A percentile compares a stretch with the other conserved stretches of the same genome.
Conservation (phyloP, 345 rosid species). For the Salix dunnii region DNA sequence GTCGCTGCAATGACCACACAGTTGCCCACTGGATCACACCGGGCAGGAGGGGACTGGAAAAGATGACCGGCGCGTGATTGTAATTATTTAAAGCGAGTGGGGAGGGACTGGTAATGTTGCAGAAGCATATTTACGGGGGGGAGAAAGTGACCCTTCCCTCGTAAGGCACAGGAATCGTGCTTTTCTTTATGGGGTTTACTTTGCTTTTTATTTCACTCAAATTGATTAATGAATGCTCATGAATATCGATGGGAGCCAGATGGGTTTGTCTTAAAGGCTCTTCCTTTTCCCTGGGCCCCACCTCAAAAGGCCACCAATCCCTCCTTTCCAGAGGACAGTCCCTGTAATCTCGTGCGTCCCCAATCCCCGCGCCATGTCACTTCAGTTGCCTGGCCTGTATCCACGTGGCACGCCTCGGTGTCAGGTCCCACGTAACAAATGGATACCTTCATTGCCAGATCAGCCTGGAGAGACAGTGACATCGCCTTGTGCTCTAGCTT, state of each 20-base stretch:
- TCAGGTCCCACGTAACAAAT: constrained; percentile 14
- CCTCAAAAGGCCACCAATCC: constrained; percentile 1
- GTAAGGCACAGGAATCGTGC: constrained; percentile 56
- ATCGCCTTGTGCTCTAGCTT: constrained; percentile 3
- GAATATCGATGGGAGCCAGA: constrained; percentile 41
- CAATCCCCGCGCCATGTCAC: constrained; percentile 15
- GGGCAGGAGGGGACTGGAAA: not conserved
- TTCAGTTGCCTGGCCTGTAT: not conserved
- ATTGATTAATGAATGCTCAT: constrained; percentile 51
- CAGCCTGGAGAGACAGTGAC: constrained; percentile 12
- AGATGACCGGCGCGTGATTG: constrained; percentile 6
- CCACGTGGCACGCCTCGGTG: constrained; percentile 18
- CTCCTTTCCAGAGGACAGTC: not conserved
- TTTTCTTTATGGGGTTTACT: constrained; percentile 28
- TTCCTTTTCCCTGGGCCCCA: constrained; percentile 14
- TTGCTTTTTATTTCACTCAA: constrained; percentile 42
- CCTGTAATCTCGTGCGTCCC: constrained; percentile 9
- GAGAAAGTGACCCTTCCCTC: constrained; percentile 31
- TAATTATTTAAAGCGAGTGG: not conserved
- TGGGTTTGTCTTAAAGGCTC: constrained; percentile 41
- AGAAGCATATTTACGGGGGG: constrained; percentile 15
- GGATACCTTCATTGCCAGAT: constrained; percentile 16
- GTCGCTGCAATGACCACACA: not conserved
- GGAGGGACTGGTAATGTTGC: constrained; percentile 13
- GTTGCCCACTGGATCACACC: not conserved